Evolutionary conservation across 176 grass and related monocot species (phyloP).

Genomic region (Rhynchospora tenuis): DNA sequence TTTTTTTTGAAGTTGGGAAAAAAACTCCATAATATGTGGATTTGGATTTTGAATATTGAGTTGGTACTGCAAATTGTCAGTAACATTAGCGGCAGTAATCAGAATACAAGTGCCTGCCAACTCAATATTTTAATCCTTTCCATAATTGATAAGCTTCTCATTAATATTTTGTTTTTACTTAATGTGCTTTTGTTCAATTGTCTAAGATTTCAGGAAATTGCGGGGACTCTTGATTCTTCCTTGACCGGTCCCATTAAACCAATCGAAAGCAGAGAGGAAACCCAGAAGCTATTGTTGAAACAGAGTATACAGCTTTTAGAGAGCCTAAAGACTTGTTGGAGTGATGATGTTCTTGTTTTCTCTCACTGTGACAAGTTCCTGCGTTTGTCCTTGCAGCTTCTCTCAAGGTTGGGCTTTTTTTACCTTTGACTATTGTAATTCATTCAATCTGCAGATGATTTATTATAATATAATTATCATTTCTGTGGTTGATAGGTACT

Average conservation of each 20-base stretch:
- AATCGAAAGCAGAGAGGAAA: slow-evolving; percentile 44
- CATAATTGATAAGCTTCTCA: neutral
- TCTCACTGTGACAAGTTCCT: slow-evolving; percentile 93
- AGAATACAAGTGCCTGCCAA: neutral
- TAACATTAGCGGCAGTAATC: neutral
- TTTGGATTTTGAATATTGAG: neutral
- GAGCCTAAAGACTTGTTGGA: slow-evolving; percentile 79
- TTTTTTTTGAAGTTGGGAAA: neutral
- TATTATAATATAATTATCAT: slow-evolving; percentile 1
- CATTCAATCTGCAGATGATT: neutral
- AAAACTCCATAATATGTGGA: slow-evolving; percentile 1
- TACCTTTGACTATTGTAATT: neutral
- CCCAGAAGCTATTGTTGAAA: slow-evolving; percentile 45
- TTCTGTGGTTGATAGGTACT: slow-evolving; percentile 53
- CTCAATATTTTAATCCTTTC: neutral
- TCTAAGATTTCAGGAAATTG: slow-evolving; percentile 98
- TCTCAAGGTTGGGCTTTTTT: slow-evolving; percentile 58
- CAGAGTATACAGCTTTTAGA: slow-evolving; percentile 88
- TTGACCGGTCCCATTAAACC: slow-evolving; percentile 51
- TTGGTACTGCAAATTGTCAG: neutral
- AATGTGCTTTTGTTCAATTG: slow-evolving; percentile 23
- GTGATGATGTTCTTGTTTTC: slow-evolving; percentile 86
- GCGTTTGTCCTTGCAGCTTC: slow-evolving; percentile 86
- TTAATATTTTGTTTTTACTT: neutral
- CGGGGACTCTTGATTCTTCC: slow-evolving; percentile 75